Percentiles rank a stretch among this genome's conserved stretches.
Conservation (phyloP, 2,329 filamentous ascomycete genomes). For the Colletotrichum shisoi region DNA sequence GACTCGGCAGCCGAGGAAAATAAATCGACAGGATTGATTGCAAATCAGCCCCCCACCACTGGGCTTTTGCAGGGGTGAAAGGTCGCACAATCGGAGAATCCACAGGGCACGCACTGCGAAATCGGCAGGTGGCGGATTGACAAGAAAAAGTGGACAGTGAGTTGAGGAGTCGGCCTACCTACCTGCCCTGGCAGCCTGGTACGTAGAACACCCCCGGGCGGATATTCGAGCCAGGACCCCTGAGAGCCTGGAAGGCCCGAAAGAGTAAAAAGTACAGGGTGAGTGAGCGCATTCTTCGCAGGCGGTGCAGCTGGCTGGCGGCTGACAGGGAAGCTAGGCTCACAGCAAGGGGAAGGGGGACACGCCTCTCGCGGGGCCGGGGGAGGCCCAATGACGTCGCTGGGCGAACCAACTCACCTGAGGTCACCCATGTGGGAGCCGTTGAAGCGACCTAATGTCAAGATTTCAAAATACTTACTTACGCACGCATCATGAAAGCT, state of each 20-base stretch:
- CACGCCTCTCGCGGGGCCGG: constrained; percentile 17
- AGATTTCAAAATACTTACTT: background rate
- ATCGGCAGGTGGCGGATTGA: constrained; percentile 36
- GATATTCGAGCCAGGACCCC: constrained; percentile 30
- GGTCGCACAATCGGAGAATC: constrained; percentile 1
- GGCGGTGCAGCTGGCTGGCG: constrained; percentile 1
- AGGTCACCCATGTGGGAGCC: constrained; percentile 19
- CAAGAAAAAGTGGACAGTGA: constrained; percentile 1
- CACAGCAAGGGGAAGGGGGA: background rate
- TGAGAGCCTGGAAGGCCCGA: background rate
- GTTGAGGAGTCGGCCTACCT: background rate
- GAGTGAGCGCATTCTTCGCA: background rate
- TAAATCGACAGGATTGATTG: constrained; percentile 35
- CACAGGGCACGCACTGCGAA: constrained; percentile 30
- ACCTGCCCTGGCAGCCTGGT: background rate
- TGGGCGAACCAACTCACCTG: background rate
- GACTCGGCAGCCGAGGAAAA: constrained; percentile 1
- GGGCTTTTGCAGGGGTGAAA: constrained; percentile 27
- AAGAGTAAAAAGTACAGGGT: constrained; percentile 2
- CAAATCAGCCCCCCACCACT: constrained; percentile 40
- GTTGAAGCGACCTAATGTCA: constrained; percentile 4
- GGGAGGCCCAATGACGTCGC: constrained; percentile 36
- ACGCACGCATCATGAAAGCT: background rate
- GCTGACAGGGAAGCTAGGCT: background rate
- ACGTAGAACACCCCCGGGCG: constrained; percentile 15